Conservation (phyloP, 495 filamentous ascomycete genomes). For the Penicillium pulvis region DNA sequence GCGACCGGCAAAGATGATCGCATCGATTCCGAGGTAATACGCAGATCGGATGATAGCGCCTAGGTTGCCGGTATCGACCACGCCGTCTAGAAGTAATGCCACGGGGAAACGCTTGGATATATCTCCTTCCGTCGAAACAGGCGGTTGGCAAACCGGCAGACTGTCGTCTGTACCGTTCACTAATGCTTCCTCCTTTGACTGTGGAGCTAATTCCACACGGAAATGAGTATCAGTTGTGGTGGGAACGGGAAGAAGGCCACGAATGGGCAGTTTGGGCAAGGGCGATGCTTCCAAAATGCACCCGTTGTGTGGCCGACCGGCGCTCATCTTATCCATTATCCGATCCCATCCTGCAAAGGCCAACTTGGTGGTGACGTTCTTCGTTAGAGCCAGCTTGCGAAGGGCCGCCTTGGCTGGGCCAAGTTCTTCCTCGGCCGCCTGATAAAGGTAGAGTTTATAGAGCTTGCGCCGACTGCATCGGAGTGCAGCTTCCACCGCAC, state of each 20-base stretch:
- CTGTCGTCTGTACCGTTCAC: conserved; percentile 64
- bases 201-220: conserved; percentile 60
- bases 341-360: conserved; percentile 56
- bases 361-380: conserved; percentile 56
- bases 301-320: conserved; percentile 85
- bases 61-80: conserved; percentile 86
- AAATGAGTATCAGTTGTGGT: conserved; percentile 49
- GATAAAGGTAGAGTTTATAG: conserved; percentile 82
- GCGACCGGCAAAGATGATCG: conserved; percentile 65
- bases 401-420: conserved; percentile 47
- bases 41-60: conserved; percentile 86
- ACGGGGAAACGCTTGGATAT: conserved; percentile 63
- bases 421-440: conserved; percentile 42
- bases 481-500: conserved; percentile 80
- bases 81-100: conserved; percentile 78
- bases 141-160: conserved; percentile 35
- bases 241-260: conserved; percentile 51
- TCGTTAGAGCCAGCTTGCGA: conserved; percentile 58
- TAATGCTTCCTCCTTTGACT: conserved; percentile 69
- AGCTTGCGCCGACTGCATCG: conserved; percentile 66
- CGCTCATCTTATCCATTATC: conserved; percentile 80
- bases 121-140: conserved; percentile 10
- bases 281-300: conserved; percentile 86
- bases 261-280: conserved; percentile 72
- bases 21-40: conserved; percentile 82